Percentiles rank a stretch among this genome's conserved stretches.
Evolutionary conservation across 169 alveolate genomes (phyloP).

Genomic region (Plasmodium fragile): DNA sequence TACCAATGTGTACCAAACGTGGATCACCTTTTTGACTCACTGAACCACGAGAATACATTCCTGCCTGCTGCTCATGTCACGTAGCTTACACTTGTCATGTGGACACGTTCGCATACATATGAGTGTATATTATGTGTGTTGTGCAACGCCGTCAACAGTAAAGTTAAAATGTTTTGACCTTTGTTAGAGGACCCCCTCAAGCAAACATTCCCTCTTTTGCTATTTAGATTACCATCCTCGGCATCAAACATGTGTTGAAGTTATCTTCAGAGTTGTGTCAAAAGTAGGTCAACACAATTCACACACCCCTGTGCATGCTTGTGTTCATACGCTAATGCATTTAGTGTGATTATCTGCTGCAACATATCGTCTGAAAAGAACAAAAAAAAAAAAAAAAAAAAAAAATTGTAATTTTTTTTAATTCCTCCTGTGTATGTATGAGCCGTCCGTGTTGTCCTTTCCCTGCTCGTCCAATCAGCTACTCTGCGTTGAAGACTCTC

Average conservation of each 20-base stretch:
- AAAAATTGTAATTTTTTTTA: neutral
- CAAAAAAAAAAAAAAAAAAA: neutral
- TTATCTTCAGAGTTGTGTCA: slow-evolving; percentile 43
- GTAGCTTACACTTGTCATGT: neutral
- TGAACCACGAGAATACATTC: neutral
- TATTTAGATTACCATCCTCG: slow-evolving; percentile 35
- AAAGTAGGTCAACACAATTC: slow-evolving; percentile 10
- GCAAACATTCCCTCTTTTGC: neutral
- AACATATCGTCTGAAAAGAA: neutral
- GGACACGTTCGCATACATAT: neutral
- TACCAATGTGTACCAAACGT: neutral
- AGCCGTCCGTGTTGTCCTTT: neutral
- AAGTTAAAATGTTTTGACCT: neutral
- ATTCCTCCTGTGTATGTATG: neutral
- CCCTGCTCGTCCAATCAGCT: neutral
- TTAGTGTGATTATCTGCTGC: neutral
- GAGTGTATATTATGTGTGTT: neutral
- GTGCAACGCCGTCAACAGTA: neutral
- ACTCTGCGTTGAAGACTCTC: neutral
- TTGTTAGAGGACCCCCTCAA: neutral
- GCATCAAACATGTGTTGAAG: slow-evolving; percentile 13
- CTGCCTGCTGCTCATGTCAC: neutral
- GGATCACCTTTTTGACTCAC: neutral
- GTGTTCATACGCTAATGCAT: neutral
- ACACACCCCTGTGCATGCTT: neutral